These are phyloP conservation scores for Fragosphaeria purpurea DNA, from an alignment of 2,329 filamentous ascomycete species.

Conservation along the genomic window DNA sequence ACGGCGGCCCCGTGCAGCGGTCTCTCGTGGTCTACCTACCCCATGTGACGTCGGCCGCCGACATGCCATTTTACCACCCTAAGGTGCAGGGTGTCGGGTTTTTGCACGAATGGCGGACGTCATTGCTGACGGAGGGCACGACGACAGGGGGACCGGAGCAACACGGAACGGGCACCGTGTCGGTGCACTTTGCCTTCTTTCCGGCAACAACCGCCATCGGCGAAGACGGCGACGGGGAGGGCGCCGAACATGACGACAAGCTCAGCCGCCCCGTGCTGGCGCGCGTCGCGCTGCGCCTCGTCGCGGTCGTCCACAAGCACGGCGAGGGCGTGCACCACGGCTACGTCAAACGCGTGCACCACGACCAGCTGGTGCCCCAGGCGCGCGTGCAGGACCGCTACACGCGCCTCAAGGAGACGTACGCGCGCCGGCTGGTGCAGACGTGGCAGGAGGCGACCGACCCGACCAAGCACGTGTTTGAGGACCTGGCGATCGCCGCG, in stretches of 20 bases:
- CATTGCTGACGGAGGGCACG: too few species aligned
- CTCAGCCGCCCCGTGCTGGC: slow-evolving; percentile 28
- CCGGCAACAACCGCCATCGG: neutral
- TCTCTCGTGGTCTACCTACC: slow-evolving; percentile 69
- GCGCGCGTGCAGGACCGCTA: slow-evolving; percentile 75
- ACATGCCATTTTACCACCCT: slow-evolving; percentile 84
- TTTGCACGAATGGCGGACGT: slow-evolving; percentile 51
- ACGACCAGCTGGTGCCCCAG: slow-evolving; percentile 72
- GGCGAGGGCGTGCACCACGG: slow-evolving; percentile 54
- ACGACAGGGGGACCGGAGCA: neutral
- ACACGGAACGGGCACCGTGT: slow-evolving; percentile 36
- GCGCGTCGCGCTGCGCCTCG: slow-evolving; percentile 58
- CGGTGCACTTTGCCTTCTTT: slow-evolving; percentile 42
- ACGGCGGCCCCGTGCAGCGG: slow-evolving; percentile 15
- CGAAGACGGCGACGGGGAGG: neutral
- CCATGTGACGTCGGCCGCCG: slow-evolving; percentile 49
- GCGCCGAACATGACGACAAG: slow-evolving; percentile 24
- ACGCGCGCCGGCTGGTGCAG: slow-evolving; percentile 61
- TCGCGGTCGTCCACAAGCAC: slow-evolving; percentile 63
- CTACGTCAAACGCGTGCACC: slow-evolving; percentile 72
- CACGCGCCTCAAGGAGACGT: slow-evolving; percentile 64
- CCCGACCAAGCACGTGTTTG: slow-evolving; percentile 86
- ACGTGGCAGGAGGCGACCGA: slow-evolving; percentile 81
- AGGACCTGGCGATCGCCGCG: slow-evolving; percentile 81
- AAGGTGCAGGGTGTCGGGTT: slow-evolving; percentile 65